A percentile compares a stretch with the other conserved stretches of the same genome.
Conservation (phyloP, 768 basidiomycete species). For the Imleria badia region DNA sequence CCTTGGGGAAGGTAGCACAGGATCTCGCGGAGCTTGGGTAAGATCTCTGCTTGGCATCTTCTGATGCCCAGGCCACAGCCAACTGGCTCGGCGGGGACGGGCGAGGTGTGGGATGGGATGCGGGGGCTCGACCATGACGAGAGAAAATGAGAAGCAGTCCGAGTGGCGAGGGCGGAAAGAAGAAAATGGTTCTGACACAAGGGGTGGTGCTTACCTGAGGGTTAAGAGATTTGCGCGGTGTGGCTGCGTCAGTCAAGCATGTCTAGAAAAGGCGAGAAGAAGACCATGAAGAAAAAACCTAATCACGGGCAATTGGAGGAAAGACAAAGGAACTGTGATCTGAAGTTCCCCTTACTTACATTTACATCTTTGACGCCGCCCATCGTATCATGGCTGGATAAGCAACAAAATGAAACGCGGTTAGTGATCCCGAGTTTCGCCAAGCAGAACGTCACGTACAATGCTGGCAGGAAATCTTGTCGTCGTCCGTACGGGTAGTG, state of each 20-base stretch:
- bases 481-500: constrained; percentile 8
- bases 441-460: constrained; percentile 8
- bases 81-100: constrained; percentile 26
- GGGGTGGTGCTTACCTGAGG: constrained; percentile 31
- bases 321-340: neutral
- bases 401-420: neutral
- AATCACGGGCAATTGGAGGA: constrained; percentile 7
- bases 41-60: constrained; percentile 22
- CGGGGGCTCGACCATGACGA: constrained; percentile 24
- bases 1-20: constrained; percentile 15
- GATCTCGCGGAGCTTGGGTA: constrained; percentile 10
- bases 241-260: constrained; percentile 32
- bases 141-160: constrained; percentile 5
- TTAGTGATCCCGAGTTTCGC: neutral
- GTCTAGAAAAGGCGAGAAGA: constrained; percentile 27
- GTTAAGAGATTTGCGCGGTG: constrained; percentile 22
- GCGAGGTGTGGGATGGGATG: neutral
- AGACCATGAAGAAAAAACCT: constrained; percentile 11
- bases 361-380: constrained; percentile 28
- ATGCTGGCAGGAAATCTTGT: neutral
- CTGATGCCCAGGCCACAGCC: constrained; percentile 30
- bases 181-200: constrained; percentile 14
- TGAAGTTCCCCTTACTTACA: constrained; percentile 29
- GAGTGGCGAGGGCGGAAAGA: constrained; percentile 3
- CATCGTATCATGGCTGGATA: constrained; percentile 18